Evolutionary conservation across 2,329 filamentous ascomycete species (phyloP), one percentile per base, ranked within the genome.

Genomic region (Colletotrichum euphorbiae): DNA sequence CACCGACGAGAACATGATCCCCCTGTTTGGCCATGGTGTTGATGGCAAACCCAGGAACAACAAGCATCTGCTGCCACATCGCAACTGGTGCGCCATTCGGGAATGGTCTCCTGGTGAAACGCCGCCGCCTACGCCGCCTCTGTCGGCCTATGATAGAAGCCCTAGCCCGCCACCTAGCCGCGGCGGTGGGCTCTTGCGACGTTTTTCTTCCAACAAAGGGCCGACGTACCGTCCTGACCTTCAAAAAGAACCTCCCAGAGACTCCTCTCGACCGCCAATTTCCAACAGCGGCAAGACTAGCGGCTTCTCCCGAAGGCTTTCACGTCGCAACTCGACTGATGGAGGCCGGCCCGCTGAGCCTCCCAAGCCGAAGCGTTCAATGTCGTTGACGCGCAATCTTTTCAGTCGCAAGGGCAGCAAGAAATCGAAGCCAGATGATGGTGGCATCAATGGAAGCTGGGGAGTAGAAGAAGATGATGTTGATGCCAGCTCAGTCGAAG

Each of bases 1-100:
- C 63, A 99, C 96, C 0, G 93, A 98, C 65, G 96, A 99, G 79
- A 90, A 93, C 78, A 97, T 99, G 93, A 96, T 98, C 48, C 93
- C 95, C 0, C 89, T 99, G 69, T 99, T 99, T 77, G 88, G 86
- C 1, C 89, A 93, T 65, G 96, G 97, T 71, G 93, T 98, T 1
- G 94, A 98, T 74, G 93, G 93, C 45, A 97, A 93, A 78, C 85
- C 90, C 19, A 88, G 96, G 70, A 98, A 97, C 79, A 99, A 99
- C 78, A 97, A 93, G 75, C 90, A 91, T 69, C 83, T 99, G 2
- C 84, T 98, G 9, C 94, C 94, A 19, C 91, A 96, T 67, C 88
- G 96, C 36, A 99, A 99, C 77, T 99, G 95, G 93, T 98, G 95
- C 77, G 93, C 93, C 3, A 97, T 99, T 73, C 88, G 92, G 60